A percentile compares a stretch with the other conserved stretches of the same genome.
phyloP scores from a whole-genome alignment of 2,329 filamentous ascomycete genomes.

The Helicocarpus griseus region DNA sequence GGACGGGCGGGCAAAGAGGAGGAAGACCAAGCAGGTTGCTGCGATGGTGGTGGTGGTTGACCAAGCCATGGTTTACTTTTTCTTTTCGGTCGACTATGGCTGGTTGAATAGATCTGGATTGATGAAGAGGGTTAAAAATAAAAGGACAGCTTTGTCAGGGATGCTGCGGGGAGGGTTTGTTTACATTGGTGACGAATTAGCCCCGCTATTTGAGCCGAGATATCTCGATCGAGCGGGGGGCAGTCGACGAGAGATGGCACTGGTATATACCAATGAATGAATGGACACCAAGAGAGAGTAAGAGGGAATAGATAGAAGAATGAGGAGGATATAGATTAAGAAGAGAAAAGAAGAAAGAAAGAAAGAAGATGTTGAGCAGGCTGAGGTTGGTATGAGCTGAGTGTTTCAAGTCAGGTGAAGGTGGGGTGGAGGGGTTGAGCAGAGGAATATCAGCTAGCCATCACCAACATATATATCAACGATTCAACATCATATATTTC shows the following conservation, averaged over 20 bases:
- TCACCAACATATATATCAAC: not conserved
- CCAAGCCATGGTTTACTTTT: constrained; percentile 10
- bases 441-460: not conserved
- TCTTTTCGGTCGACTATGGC: not conserved
- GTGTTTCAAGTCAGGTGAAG: not conserved
- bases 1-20: constrained; percentile 57
- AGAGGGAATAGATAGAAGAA: not conserved
- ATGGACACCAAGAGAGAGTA: not conserved
- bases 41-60: constrained; percentile 27
- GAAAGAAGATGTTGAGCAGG: not conserved
- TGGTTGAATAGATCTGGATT: not conserved
- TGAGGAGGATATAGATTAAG: not conserved
- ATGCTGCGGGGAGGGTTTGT: not conserved
- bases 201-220: not conserved
- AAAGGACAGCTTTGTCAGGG: too few relatives aligned
- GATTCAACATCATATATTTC: not conserved
- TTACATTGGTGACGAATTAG: not conserved
- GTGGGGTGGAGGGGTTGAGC: not conserved
- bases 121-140: not conserved
- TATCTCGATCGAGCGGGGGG: not conserved
- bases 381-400: not conserved
- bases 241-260: not conserved
- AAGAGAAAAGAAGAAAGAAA: not conserved
- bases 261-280: not conserved
- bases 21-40: constrained; percentile 44